Evolutionary conservation across 345 rosid species (phyloP).

Genomic region (Rubroshorea leprosula): DNA sequence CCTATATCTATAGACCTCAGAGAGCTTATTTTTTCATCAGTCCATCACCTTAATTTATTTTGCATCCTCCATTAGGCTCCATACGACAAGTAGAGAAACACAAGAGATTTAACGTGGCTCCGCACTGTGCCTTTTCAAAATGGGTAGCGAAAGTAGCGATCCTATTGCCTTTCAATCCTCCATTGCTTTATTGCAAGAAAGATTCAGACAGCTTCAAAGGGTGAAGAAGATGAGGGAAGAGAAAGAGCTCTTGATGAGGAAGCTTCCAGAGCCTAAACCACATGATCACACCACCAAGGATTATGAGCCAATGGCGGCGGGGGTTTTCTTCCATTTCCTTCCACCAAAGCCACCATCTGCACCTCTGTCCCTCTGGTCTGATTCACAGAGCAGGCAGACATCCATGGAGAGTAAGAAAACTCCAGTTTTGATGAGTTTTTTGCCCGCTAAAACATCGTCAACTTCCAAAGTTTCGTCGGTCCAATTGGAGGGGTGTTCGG

Average conservation of each 20-base stretch:
- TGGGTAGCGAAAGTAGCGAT: conserved; percentile 42
- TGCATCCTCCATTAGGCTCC: background rate
- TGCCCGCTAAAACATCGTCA: conserved; percentile 14
- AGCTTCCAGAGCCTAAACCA: conserved; percentile 26
- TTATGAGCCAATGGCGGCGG: conserved; percentile 31
- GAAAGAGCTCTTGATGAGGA: conserved; percentile 33
- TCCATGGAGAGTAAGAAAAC: conserved; percentile 11
- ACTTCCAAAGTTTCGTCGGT: conserved; percentile 4
- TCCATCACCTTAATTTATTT: conserved; percentile 3
- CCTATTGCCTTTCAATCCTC: conserved; percentile 49
- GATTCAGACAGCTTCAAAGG: conserved; percentile 58
- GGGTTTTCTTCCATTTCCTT: conserved; percentile 44
- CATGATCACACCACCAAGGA: conserved; percentile 16
- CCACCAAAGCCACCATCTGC: conserved; percentile 24
- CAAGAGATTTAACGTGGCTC: background rate
- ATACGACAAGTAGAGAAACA: no score
- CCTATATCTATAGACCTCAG: conserved; percentile 28
- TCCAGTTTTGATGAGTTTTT: conserved; percentile 10
- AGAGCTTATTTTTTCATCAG: background rate
- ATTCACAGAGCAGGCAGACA: conserved; percentile 6
- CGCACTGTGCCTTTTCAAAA: conserved; percentile 9
- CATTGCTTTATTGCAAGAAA: conserved; percentile 68
- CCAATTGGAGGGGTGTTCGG: conserved; percentile 14
- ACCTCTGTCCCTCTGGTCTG: conserved; percentile 26
- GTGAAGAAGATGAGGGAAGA: conserved; percentile 61